Evolutionary conservation across 1,284 basidiomycete genomes (phyloP).

Genomic region (Ceratobasidium sp.): DNA sequence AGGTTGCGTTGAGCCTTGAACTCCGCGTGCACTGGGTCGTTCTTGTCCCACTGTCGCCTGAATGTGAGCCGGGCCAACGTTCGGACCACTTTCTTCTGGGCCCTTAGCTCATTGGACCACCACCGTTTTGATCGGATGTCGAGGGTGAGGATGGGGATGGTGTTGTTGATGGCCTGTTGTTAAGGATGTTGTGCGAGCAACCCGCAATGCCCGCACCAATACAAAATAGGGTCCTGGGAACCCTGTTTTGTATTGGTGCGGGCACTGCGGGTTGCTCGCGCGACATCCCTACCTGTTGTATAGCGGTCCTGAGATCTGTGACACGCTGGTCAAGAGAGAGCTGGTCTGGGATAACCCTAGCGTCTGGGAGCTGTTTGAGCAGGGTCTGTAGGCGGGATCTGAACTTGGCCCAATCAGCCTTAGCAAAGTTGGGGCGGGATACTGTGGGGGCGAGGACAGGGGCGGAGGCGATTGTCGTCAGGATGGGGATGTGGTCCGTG

Average conservation of each 20-base stretch:
- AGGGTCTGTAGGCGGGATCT: background rate
- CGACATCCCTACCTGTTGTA: too few species aligned
- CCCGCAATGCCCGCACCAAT: too few species aligned
- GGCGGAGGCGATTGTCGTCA: background rate
- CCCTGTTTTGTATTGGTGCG: too few species aligned
- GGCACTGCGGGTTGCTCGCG: too few species aligned
- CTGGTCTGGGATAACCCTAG: too few species aligned
- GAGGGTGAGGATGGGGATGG: background rate
- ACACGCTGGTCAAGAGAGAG: too few species aligned
- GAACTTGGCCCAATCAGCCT: background rate
- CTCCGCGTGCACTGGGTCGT: conserved; percentile 7
- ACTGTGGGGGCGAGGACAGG: background rate
- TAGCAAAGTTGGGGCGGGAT: background rate
- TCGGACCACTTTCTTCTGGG: background rate
- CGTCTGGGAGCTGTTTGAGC: background rate
- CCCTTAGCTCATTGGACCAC: conserved; percentile 33
- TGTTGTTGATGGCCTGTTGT: background rate
- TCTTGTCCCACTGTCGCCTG: background rate
- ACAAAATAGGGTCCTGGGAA: too few species aligned
- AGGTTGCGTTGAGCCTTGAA: background rate
- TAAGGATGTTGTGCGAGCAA: too few species aligned
- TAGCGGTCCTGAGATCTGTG: too few species aligned
- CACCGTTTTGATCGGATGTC: conserved; percentile 26
- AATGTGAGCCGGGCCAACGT: background rate
- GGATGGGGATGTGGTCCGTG: background rate